Evolutionary conservation across 306 rosid genomes (phyloP), one percentile per base, ranked within the genome.

Genomic region (Ziziphus jujuba): DNA sequence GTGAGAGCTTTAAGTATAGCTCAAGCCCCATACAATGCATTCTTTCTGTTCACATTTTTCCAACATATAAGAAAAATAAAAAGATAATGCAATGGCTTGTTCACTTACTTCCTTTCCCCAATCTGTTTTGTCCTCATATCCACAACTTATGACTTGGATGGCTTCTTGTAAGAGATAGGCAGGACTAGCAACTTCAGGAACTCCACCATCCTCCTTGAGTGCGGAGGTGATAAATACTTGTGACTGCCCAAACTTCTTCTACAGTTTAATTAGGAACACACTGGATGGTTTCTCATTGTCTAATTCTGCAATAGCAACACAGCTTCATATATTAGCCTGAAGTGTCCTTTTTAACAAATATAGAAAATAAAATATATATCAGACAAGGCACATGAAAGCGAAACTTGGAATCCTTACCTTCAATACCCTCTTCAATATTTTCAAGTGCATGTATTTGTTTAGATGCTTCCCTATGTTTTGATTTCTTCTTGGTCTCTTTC

Each of bases 371-470:
- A 19, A 63, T 17, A 36, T 57, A 66, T 19, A 54, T 12, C 10
- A 17, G 50, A 21, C 25, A 35, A 55, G 33, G 33, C 38, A 17
- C 25, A 62, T 23, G 58, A 33, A 8, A 28, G 53, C n/a, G 45
- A 28, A 28, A 28, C 59, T 15, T 69, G 69, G 68, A 20, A 75
- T 54, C 52, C 59, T 79, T 67, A 87, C 95, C 96, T 81, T 81
- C 86, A 22, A 76, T 81, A 66, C 87, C 96, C 67, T 79, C 92
- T 70, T 88, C 97, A 50, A 93, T 88, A 66, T 93, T 93, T 75
- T 93, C 99, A 56, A 93, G 95, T 23, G 99, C 99, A 17, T 93
- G 96, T 77, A 93, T 90, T 82, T 90, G 99, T 79, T 90, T 92
- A n/a, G 98, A 93, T 24, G 97, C 84, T 78, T 93, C 97, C 69